A percentile compares a stretch with the other conserved stretches of the same genome.
These are phyloP conservation scores for Sugiyamaella smithiae DNA, from an alignment of 805 yeast species.

Conservation along the genomic window DNA sequence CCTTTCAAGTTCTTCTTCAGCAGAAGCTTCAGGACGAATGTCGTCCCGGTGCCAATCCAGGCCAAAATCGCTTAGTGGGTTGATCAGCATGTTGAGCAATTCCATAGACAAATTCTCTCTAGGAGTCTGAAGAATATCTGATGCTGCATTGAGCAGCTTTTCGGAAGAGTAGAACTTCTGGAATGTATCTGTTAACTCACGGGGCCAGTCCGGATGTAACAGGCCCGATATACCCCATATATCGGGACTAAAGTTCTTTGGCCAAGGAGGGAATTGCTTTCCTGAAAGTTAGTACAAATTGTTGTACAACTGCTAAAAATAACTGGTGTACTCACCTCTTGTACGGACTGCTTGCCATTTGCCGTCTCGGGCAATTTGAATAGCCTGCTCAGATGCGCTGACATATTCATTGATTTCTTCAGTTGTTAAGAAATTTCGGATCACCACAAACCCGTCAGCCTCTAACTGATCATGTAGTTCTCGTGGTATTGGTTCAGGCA, in stretches of 20 bases:
- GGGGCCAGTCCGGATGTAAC: conserved; percentile 46
- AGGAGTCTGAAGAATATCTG: conserved; percentile 44
- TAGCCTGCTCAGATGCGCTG: conserved; percentile 38
- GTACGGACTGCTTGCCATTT: conserved; percentile 50
- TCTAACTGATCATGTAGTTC: conserved; percentile 14
- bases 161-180: conserved; percentile 17
- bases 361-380: conserved; percentile 45
- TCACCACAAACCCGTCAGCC: conserved; percentile 36
- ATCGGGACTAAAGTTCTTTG: conserved; percentile 47
- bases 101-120: conserved; percentile 43
- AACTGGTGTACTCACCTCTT: conserved; percentile 39
- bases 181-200: conserved; percentile 20
- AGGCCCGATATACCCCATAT: conserved; percentile 53
- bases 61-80: conserved; percentile 52
- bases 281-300: background rate
- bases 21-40: conserved; percentile 46
- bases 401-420: conserved; percentile 37
- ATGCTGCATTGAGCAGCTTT: conserved; percentile 39
- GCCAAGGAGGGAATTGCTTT: conserved; percentile 60
- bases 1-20: conserved; percentile 44
- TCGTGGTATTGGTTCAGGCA: background rate
- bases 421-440: conserved; percentile 41
- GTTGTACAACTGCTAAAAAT: background rate
- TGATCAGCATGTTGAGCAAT: conserved; percentile 50
- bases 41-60: conserved; percentile 54